Conservation (phyloP, 306 rosid species). For the Albizia julibrissin region DNA sequence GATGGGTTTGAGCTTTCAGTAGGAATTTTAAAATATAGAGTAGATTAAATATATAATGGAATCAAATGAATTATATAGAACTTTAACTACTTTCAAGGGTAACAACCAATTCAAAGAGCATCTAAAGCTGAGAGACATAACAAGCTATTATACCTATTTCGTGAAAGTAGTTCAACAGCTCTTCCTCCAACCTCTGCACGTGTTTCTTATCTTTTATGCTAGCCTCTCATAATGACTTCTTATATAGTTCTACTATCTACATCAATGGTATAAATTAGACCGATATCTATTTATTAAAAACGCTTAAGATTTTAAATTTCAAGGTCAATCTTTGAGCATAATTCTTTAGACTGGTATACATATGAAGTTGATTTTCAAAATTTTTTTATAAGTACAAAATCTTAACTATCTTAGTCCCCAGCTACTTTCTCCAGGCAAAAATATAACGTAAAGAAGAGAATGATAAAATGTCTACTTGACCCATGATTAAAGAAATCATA, state of each 20-base stretch:
- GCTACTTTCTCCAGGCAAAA: background rate
- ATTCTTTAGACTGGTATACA: background rate
- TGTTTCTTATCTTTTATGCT: conserved; percentile 59
- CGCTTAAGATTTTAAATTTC: background rate
- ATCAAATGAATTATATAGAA: background rate
- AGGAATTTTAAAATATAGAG: too few species aligned
- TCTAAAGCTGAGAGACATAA: background rate
- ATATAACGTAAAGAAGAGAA: background rate
- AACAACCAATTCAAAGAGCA: background rate
- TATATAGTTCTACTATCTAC: conserved; percentile 64
- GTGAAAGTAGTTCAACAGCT: conserved; percentile 77
- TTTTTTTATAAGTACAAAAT: background rate
- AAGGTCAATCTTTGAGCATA: background rate
- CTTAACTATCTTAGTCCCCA: background rate
- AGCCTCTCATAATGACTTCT: conserved; percentile 53
- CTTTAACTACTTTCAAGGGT: conserved; percentile 4
- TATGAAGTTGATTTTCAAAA: conserved; percentile 6
- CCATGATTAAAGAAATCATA: background rate
- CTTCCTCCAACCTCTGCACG: conserved; percentile 66
- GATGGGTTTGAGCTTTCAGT: too few species aligned
- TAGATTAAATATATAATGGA: too few species aligned
- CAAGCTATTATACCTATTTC: conserved; percentile 66
- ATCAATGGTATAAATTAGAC: conserved; percentile 39
- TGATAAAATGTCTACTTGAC: background rate
- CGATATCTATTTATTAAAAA: conserved; percentile 3